Percentiles rank a stretch among this genome's conserved stretches.
phyloP scores from a whole-genome alignment of 2,329 filamentous ascomycete species.

The Monosporascus sp. region DNA sequence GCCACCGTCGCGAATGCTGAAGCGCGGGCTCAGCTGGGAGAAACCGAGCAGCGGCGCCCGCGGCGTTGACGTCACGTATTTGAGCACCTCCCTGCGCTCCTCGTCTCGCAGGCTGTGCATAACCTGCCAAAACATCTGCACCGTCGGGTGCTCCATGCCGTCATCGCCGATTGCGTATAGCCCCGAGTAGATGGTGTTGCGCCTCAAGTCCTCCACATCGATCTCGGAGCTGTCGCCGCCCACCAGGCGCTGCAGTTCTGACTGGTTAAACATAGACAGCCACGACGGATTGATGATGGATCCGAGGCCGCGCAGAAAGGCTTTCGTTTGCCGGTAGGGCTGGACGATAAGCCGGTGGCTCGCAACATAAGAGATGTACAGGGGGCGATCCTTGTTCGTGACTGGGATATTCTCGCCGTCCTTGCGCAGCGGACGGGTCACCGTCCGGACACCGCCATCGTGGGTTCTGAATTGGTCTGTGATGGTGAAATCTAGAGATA shows the following conservation, averaged over 20 bases:
- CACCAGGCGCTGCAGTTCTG: conserved; percentile 87
- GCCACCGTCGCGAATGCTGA: conserved; percentile 84
- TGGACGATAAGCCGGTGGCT: conserved; percentile 81
- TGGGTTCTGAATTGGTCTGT: conserved; percentile 59
- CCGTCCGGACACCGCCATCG: conserved; percentile 48
- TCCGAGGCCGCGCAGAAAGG: conserved; percentile 81
- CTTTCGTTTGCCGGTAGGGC: conserved; percentile 73
- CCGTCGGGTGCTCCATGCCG: conserved; percentile 74
- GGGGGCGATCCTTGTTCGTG: conserved; percentile 84
- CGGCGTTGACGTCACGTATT: conserved; percentile 93
- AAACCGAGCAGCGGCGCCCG: conserved; percentile 88
- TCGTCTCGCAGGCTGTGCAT: conserved; percentile 70
- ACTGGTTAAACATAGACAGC: conserved; percentile 98
- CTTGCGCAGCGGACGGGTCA: conserved; percentile 71
- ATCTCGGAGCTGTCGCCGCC: conserved; percentile 84
- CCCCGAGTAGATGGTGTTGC: conserved; percentile 82
- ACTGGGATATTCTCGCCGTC: conserved; percentile 73
- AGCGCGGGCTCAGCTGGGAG: conserved; percentile 74
- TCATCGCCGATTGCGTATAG: conserved; percentile 90
- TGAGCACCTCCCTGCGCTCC: conserved; percentile 80
- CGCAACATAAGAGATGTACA: conserved; percentile 93
- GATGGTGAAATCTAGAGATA: conserved; percentile 85
- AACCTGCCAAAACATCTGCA: conserved; percentile 87
- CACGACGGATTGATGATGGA: conserved; percentile 87
- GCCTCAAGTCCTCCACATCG: conserved; percentile 78